Evolutionary conservation across 306 rosid genomes (phyloP).

Genomic region (barrel medic (Medicago truncatula)): MtrunA17r5.0-ANR NC_053045.1:14561001-14561500

Average conservation of each 20-base stretch:
- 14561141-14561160: neutral
- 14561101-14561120: neutral
- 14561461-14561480: too few relatives aligned
- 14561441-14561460: too few relatives aligned
- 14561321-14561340: neutral
- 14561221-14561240: neutral
- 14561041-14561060: neutral
- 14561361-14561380: neutral
- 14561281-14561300: too few relatives aligned
- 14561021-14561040: neutral
- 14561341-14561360: neutral
- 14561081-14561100: slow-evolving; percentile 6
- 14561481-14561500: too few relatives aligned
- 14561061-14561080: neutral
- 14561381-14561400: too few relatives aligned
- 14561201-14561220: too few relatives aligned
- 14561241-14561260: neutral
- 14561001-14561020: neutral
- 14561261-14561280: neutral
- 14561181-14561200: neutral
- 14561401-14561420: too few relatives aligned
- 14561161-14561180: neutral
- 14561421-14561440: too few relatives aligned
- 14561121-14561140: neutral
- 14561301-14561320: neutral